These are phyloP conservation scores for Xylariales sp. DNA, from an alignment of 2,329 filamentous ascomycete genomes.

Conservation along the genomic window DNA sequence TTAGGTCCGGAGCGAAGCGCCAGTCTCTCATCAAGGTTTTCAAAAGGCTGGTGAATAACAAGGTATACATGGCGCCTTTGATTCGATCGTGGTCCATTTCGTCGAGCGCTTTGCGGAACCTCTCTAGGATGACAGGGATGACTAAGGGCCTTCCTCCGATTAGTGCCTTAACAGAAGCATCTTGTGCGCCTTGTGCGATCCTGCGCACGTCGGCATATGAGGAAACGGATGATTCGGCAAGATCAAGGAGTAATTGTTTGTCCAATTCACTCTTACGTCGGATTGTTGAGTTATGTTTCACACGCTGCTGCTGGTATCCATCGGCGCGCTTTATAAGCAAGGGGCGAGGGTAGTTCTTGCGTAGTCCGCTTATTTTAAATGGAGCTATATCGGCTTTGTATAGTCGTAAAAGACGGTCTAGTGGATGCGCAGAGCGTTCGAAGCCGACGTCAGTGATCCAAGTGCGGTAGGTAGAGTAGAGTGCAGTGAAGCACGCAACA, in stretches of 20 bases:
- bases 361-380: slow-evolving; percentile 92
- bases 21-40: slow-evolving; percentile 92
- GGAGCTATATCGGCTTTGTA: slow-evolving; percentile 88
- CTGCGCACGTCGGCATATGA: slow-evolving; percentile 95
- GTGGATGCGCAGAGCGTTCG: slow-evolving; percentile 90
- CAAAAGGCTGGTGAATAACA: slow-evolving; percentile 87
- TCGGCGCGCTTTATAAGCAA: slow-evolving; percentile 93
- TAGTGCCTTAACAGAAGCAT: slow-evolving; percentile 91
- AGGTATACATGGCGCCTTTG: slow-evolving; percentile 92
- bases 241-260: slow-evolving; percentile 83
- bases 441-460: slow-evolving; percentile 99
- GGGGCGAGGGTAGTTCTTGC: slow-evolving; percentile 92
- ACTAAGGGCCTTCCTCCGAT: slow-evolving; percentile 89
- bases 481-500: slow-evolving; percentile 90
- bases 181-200: slow-evolving; percentile 89
- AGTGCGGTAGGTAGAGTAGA: slow-evolving; percentile 91
- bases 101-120: slow-evolving; percentile 81
- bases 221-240: slow-evolving; percentile 90
- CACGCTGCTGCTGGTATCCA: slow-evolving; percentile 92
- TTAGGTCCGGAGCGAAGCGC: slow-evolving; percentile 91
- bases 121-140: slow-evolving; percentile 85
- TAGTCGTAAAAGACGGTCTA: slow-evolving; percentile 86
- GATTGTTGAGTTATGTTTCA: slow-evolving; percentile 91
- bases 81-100: slow-evolving; percentile 88
- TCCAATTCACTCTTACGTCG: slow-evolving; percentile 91